A percentile compares a stretch with the other conserved stretches of the same genome.
phyloP scores from a whole-genome alignment of 768 basidiomycete species.

The Kwoniella dendrophila region DNA sequence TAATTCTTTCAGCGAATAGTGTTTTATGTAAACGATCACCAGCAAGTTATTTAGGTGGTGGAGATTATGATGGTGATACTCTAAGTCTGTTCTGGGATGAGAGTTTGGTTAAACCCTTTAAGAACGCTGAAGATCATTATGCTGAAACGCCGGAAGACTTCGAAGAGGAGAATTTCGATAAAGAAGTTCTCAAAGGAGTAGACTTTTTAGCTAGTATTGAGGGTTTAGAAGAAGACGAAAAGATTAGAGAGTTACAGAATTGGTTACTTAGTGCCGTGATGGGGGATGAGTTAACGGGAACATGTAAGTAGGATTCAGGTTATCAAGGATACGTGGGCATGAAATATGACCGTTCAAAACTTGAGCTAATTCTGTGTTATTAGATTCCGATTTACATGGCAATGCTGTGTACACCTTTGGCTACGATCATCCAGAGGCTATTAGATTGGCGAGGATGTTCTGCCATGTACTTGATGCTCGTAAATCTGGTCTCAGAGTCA shows the following conservation, averaged over 20 bases:
- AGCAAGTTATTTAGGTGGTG: conserved; percentile 41
- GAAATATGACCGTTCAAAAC: no score
- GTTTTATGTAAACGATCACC: conserved; percentile 36
- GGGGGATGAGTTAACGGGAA: conserved; percentile 29
- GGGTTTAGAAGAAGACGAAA: conserved; percentile 17
- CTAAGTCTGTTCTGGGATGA: conserved; percentile 38
- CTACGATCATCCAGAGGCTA: conserved; percentile 28
- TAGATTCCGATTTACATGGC: conserved; percentile 46
- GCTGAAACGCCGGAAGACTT: conserved; percentile 31
- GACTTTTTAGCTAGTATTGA: conserved; percentile 29
- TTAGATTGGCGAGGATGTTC: conserved; percentile 46
- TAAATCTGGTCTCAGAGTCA: conserved; percentile 43
- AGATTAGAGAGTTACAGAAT: conserved; percentile 28
- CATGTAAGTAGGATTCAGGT: conserved; percentile 30
- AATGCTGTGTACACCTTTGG: conserved; percentile 43
- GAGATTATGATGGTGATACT: conserved; percentile 53
- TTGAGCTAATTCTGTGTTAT: not conserved
- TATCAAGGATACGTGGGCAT: not conserved
- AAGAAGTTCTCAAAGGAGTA: conserved; percentile 31
- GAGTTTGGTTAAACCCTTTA: conserved; percentile 33
- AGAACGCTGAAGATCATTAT: conserved; percentile 30
- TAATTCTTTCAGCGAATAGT: conserved; percentile 42
- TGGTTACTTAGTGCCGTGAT: conserved; percentile 35
- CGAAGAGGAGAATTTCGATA: conserved; percentile 38
- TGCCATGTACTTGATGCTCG: conserved; percentile 43